phyloP scores from a whole-genome alignment of 2,329 filamentous ascomycete genomes.

The Diaporthe caulivora region DNA sequence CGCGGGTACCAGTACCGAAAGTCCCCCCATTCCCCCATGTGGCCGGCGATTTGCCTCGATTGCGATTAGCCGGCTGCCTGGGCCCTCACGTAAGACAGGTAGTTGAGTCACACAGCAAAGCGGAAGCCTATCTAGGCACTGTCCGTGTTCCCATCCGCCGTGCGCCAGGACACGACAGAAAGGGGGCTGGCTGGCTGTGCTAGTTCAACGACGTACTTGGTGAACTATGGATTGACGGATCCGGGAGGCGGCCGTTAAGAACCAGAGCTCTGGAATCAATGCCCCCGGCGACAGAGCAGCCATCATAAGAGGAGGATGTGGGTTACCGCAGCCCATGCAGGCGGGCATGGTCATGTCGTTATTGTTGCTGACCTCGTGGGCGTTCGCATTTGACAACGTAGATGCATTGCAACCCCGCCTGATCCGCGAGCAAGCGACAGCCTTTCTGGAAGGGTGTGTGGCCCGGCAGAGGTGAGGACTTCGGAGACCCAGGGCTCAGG shows the following conservation, averaged over 20 bases:
- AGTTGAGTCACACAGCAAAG: constrained; percentile 29
- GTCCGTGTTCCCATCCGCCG: constrained; percentile 33
- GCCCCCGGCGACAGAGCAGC: constrained; percentile 6
- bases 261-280: constrained; percentile 5
- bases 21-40: constrained; percentile 13
- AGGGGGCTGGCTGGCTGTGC: constrained; percentile 23
- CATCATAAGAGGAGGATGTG: neutral
- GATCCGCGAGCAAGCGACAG: constrained; percentile 33
- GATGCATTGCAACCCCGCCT: constrained; percentile 38
- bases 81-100: constrained; percentile 33
- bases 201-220: constrained; percentile 12
- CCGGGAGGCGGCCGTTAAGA: constrained; percentile 27
- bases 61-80: constrained; percentile 30
- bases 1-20: constrained; percentile 22
- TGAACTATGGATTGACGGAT: constrained; percentile 21
- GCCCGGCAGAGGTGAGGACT: constrained; percentile 29
- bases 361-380: constrained; percentile 9
- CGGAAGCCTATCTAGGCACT: constrained; percentile 32
- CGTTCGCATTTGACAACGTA: constrained; percentile 32
- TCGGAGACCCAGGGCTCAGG: neutral
- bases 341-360: neutral
- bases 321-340: neutral
- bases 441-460: constrained; percentile 29
- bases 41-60: constrained; percentile 29
- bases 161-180: constrained; percentile 34